Percentiles rank a stretch among this genome's conserved stretches.
Evolutionary conservation across 805 yeast genomes (phyloP).

Genomic region (Blastobotrys attinorum): DNA sequence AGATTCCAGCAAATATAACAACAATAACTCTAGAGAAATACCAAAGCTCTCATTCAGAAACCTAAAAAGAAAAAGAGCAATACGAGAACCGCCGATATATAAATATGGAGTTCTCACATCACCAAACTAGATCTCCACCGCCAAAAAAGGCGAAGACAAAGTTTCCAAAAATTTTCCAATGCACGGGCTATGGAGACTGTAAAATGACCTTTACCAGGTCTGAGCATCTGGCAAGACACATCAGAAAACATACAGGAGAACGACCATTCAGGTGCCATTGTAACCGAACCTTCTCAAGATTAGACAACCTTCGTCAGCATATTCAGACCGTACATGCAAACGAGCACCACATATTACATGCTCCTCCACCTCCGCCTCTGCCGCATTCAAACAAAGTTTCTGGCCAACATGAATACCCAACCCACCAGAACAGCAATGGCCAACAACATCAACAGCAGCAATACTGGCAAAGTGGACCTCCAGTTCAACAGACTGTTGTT

Average conservation of each 20-base stretch:
- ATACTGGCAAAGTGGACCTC: constrained; percentile 1
- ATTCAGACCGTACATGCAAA: constrained; percentile 74
- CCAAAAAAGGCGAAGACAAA: constrained; percentile 21
- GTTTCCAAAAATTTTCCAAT: constrained; percentile 55
- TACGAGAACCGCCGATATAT: not conserved
- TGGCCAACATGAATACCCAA: not conserved
- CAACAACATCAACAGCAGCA: constrained; percentile 10
- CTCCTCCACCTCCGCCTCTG: constrained; percentile 16
- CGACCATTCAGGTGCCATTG: constrained; percentile 84
- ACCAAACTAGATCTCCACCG: constrained; percentile 3
- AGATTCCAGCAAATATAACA: no score
- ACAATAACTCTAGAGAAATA: no score
- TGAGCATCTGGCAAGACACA: constrained; percentile 88
- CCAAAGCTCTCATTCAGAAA: no score
- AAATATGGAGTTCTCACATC: not conserved
- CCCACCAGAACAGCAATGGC: constrained; percentile 4
- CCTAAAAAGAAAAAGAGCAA: no score
- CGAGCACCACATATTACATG: constrained; percentile 30
- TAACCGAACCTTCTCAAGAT: constrained; percentile 65
- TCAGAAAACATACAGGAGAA: constrained; percentile 91
- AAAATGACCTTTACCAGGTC: constrained; percentile 83
- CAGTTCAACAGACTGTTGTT: constrained; percentile 7
- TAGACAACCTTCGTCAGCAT: constrained; percentile 88
- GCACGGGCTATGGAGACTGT: constrained; percentile 82
- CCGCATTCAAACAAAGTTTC: constrained; percentile 8